Evolutionary conservation across 2,329 filamentous ascomycete genomes (phyloP), one percentile per base, ranked within the genome.

Genomic region (Talaromyces rugulosus): DNA sequence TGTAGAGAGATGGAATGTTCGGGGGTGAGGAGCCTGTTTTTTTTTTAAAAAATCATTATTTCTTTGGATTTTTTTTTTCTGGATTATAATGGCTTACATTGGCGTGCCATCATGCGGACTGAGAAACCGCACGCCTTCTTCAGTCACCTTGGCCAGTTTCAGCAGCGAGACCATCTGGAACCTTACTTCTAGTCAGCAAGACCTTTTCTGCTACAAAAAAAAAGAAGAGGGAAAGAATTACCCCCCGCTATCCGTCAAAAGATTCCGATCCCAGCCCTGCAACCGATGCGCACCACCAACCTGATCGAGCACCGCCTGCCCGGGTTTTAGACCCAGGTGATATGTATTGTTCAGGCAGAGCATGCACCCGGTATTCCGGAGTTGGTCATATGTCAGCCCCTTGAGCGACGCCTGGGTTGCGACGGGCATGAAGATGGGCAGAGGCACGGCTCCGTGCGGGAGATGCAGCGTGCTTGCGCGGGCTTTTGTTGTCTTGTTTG

Each of bases 101-200:
- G 94, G 94, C 2, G 87, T 88, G 36, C 93, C 92, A 80, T 98
- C 95, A 74, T 99, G 95, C 0, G 95, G 96, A 68, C 91, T 96
- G n/a, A 96, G 83, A 73, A 99, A 99, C 58, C 90, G 88, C 7
- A 99, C 96, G 58, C 95, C 95, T 76, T 97, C 89, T 76, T 99
- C 96, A 0, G 95, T 98, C 64, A 99, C 88, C 65, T 89, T 93
- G 58, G 95, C 95, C 58, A 99, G 86, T 74, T 96, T 91, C 58
- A 99, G 85, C 36, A 99, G 83, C 64, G 92, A 97, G 60, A 99
- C 96, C 95, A 99, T 99, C 77, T 99, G 95, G 77, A 99, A 99
- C 63, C 94, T 96, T 60, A 8, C 18, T 23, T 23, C 58, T 63
- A 12, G 12, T 27, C 12, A 36, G 8, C 8, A 18, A 14, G 28